Evolutionary conservation across 2,329 filamentous ascomycete species (phyloP), one percentile per base, ranked within the genome.

Genomic region (Nigrograna mackinnonii): DNA sequence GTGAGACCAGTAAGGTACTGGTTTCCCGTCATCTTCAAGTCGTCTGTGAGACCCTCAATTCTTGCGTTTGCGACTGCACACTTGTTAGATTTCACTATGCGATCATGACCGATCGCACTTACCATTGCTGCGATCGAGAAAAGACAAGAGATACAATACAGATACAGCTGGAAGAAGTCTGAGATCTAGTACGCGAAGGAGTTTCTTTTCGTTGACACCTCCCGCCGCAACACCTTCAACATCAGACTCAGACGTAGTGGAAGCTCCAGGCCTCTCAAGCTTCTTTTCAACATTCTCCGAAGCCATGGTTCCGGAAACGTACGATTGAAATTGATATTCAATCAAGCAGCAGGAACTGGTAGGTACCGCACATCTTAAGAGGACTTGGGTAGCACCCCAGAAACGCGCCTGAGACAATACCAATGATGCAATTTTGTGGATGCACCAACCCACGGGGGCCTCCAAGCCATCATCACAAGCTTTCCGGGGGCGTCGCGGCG

Each of bases 1-100:
- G 84, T 87, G 30, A 87, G 58, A 1, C 82, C 82, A 0, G 79
- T 84, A 1, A 87, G 70, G 43, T 88, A 87, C 51, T 86, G 75
- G 42, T 68, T 65, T 1, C 64, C 66, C 1, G 66, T 68, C 60
- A 71, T 65, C 1, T 49, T 16, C 4, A 67, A 39, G 32, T 67
- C 60, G 9, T 37, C 49, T 0, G 51, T 61, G 1, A 70, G 53
- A 5, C 67, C 65, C 41, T 70, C 66, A 22, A 75, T 62, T 18
- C 66, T 63, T 33, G 63, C 73, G 74, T 82, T 85, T 20, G 57
- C 61, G 44, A 69, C 60, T 65, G 35, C 0, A 16, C 13, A n/a
- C n/a, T n/a, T n/a, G n/a, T n/a, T n/a, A n/a, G n/a, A n/a, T n/a
- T n/a, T n/a, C n/a, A n/a, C n/a, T n/a, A n/a, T n/a, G n/a, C n/a